Evolutionary conservation across 768 basidiomycete genomes (phyloP).

Genomic region (Mycena chlorophos): DNA sequence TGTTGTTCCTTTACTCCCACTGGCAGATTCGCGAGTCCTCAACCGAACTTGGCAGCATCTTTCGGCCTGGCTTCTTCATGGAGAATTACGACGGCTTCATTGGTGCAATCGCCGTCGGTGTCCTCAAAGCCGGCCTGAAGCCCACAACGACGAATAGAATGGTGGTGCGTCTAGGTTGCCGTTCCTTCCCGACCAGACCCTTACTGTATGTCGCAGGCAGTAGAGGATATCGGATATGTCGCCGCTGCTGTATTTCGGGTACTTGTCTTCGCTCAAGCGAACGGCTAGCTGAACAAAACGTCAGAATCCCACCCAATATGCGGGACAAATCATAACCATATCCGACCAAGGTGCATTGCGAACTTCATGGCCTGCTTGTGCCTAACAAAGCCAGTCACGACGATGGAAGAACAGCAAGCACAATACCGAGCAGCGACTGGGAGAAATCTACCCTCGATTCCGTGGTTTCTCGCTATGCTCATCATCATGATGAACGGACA

Average conservation of each 20-base stretch:
- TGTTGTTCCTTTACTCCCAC: not conserved
- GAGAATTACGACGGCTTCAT: slow-evolving; percentile 43
- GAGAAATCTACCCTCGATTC: slow-evolving; percentile 29
- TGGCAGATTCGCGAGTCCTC: not conserved
- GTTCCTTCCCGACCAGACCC: not conserved
- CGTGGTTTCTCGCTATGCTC: slow-evolving; percentile 26
- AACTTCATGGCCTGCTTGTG: no score
- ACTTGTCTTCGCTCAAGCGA: not conserved
- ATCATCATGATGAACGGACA: slow-evolving; percentile 32
- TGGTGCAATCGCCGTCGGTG: slow-evolving; percentile 36
- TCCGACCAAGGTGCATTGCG: slow-evolving; percentile 28
- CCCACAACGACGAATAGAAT: slow-evolving; percentile 33
- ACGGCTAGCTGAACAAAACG: not conserved
- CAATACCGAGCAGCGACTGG: slow-evolving; percentile 26
- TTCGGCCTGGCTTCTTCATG: slow-evolving; percentile 46
- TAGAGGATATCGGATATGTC: slow-evolving; percentile 37
- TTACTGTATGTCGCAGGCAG: slow-evolving; percentile 24
- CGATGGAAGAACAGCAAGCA: slow-evolving; percentile 27
- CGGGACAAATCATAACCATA: slow-evolving; percentile 27
- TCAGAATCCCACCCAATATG: slow-evolving; percentile 30
- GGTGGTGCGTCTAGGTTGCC: slow-evolving; percentile 30
- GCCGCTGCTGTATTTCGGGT: slow-evolving; percentile 36
- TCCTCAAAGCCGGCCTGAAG: slow-evolving; percentile 35
- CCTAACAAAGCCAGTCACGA: slow-evolving; percentile 20
- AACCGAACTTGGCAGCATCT: slow-evolving; percentile 28